Evolutionary conservation across 208 protist species (phyloP), one percentile per base, ranked within the genome.

Genomic region (Leishmania tropica): DNA sequence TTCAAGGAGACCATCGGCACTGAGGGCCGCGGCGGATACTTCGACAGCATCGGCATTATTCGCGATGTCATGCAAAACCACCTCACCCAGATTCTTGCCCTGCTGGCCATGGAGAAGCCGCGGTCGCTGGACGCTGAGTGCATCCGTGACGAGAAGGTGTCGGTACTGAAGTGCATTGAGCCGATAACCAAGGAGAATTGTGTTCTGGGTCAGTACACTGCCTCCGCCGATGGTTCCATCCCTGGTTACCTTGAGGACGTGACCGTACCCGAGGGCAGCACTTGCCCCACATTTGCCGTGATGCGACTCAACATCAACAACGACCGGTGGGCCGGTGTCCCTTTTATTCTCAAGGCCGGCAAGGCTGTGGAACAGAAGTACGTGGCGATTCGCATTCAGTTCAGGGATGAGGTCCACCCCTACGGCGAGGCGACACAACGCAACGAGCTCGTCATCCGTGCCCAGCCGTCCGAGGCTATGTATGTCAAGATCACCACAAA

Each of bases 51-150:
- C 73, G 97, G 97, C 79, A 98, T 99, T 75, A 98, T 99, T 53
- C 94, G 97, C 48, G 97, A 99, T 67, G 94, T 99, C 45, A 93
- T 99, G 72, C 96, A 99, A 85, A 99, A 99, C 78, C 97, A 99
- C 75, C 88, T 98, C 28, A 96, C 97, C 21, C 96, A 99, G 80
- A 97, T 99, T 76, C 90, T 99, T 15, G 90, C 95, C 0, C 88
- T 99, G 45, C 74, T 98, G 21, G 93, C 91, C 6, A 99, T 99
- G 97, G 97, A 98, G 84, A 97, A 96, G 89, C 97, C 97, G 37
- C 76, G 77, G 37, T 88, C 88, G 31, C 89, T 98, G 10, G 87
- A 91, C 65, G 78, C 96, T 47, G 95, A 98, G 81, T 76, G 85
- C 78, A 97, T 99, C 73, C 94, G 95, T 21, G 93, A 98, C 77